Conservation (phyloP, 306 rosid species). For the Acacia crassicarpa region DNA sequence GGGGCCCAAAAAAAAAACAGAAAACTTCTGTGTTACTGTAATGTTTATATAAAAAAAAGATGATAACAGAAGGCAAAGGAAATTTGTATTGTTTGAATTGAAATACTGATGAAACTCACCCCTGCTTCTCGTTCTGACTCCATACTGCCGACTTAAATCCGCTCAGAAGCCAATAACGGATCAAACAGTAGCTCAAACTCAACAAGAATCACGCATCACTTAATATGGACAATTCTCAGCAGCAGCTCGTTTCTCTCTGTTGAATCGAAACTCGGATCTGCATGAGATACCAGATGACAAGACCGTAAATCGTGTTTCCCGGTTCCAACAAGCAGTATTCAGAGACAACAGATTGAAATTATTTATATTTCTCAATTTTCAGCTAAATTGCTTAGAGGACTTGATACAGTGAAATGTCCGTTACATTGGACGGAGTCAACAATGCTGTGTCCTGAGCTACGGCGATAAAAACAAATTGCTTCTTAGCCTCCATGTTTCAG, state of each 20-base stretch:
- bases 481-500: neutral
- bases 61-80: neutral
- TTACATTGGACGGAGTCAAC: conserved; percentile 21
- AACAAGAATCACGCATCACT: conserved; percentile 54
- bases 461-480: neutral
- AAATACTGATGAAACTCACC: conserved; percentile 47
- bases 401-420: neutral
- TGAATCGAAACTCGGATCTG: conserved; percentile 43
- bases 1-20: no score
- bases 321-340: conserved; percentile 34
- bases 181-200: conserved; percentile 38
- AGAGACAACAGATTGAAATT: conserved; percentile 17
- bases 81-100: neutral
- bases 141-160: conserved; percentile 45
- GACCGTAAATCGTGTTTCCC: conserved; percentile 29
- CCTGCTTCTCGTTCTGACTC: conserved; percentile 79
- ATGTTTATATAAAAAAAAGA: neutral
- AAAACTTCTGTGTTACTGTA: neutral
- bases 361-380: conserved; percentile 22
- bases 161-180: conserved; percentile 43
- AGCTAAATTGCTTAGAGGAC: neutral
- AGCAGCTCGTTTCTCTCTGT: conserved; percentile 16
- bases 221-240: conserved; percentile 19
- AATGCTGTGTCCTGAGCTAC: neutral
- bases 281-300: conserved; percentile 21